A percentile compares a stretch with the other conserved stretches of the same genome.
Evolutionary conservation across 2,329 filamentous ascomycete species (phyloP).

Genomic region (Septoria linicola): DNA sequence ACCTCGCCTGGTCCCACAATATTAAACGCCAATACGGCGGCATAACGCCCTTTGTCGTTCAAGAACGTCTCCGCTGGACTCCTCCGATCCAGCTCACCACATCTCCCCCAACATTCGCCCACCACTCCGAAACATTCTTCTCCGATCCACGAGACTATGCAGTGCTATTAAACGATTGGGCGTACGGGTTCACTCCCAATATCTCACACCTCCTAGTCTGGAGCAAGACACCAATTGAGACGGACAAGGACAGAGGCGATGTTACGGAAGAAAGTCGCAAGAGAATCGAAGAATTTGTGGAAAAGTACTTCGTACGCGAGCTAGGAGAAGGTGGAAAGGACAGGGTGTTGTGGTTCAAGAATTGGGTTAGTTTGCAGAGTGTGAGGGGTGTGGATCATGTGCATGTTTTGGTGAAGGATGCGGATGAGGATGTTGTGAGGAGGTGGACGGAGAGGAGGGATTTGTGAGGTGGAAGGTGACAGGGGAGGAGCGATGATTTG

Average conservation of each 20-base stretch:
- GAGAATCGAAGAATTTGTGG: slow-evolving; percentile 52
- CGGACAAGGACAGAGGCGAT: slow-evolving; percentile 49
- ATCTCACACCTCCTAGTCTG: slow-evolving; percentile 60
- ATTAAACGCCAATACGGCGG: slow-evolving; percentile 57
- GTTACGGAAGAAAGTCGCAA: slow-evolving; percentile 51
- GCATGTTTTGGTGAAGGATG: slow-evolving; percentile 54
- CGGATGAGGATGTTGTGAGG: slow-evolving; percentile 39
- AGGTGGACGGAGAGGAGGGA: slow-evolving; percentile 34
- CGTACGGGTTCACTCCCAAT: slow-evolving; percentile 56
- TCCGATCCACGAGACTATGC: slow-evolving; percentile 54
- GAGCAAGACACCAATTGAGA: slow-evolving; percentile 53
- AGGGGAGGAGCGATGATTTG: too few relatives aligned
- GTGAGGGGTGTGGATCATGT: slow-evolving; percentile 59
- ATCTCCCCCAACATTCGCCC: slow-evolving; percentile 40
- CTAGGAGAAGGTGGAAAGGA: slow-evolving; percentile 38
- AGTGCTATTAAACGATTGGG: slow-evolving; percentile 63
- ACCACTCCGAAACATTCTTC: slow-evolving; percentile 53
- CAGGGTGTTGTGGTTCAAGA: slow-evolving; percentile 64
- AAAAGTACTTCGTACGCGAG: slow-evolving; percentile 49
- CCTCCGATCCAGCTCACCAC: slow-evolving; percentile 25
- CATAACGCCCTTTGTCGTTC: slow-evolving; percentile 57
- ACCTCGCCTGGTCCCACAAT: slow-evolving; percentile 58
- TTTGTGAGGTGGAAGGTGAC: slow-evolving; percentile 20
- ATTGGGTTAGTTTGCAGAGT: slow-evolving; percentile 61
- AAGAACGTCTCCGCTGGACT: slow-evolving; percentile 56